Base-by-base conservation (phyloP, 176 grass and related monocot species). In the Aechmea fasciata region DNA sequence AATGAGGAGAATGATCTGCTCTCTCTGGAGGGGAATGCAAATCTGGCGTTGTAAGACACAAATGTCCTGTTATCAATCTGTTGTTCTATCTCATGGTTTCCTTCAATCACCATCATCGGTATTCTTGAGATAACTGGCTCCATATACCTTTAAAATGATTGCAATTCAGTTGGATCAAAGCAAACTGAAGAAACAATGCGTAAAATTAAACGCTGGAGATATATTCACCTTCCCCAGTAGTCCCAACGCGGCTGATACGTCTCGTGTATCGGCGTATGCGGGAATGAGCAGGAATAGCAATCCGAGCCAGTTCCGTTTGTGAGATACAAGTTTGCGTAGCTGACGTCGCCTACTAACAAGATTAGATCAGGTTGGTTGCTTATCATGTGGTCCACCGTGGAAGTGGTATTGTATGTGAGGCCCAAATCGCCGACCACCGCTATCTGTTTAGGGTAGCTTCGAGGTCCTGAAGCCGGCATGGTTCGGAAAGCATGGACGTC, bases 181-280 rank as follows among this genome's bases (percentile, higher is more conserved):
- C 18, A 17, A 55, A 53, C 4, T 13, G 11, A 47, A 20, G 6
- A 55, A 71, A 33, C 15, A 11, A 59, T 11, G 3, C 17, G 29
- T 55, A 71, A 13, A 33, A 11, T 11, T 65, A 25, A 11, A 20
- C 20, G 26, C 17, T 12, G 5, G 8, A 65, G 11, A 11, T 33
- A 61, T 25, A 49, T 12, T 55, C 12, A 92, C 90, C 88, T 85
- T 71, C 91, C 91, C 91, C 91, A 96, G 78, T 91, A 96, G 61
- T 96, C 91, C 85, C 91, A 96, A 1, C 91, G 91, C 10, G 85
- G 85, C 61, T 96, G 91, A 59, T 88, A 96, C 5, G 88, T 91
- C 80, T 96, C 88, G 28, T 91, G 91, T 71, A 91, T 86, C 41
- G 87, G 91, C 1, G 85, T 91, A 0, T 77, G 19, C 48, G 50